Base-by-base conservation (phyloP, 768 basidiomycete species). In the Cystoderma amianthinum region DNA sequence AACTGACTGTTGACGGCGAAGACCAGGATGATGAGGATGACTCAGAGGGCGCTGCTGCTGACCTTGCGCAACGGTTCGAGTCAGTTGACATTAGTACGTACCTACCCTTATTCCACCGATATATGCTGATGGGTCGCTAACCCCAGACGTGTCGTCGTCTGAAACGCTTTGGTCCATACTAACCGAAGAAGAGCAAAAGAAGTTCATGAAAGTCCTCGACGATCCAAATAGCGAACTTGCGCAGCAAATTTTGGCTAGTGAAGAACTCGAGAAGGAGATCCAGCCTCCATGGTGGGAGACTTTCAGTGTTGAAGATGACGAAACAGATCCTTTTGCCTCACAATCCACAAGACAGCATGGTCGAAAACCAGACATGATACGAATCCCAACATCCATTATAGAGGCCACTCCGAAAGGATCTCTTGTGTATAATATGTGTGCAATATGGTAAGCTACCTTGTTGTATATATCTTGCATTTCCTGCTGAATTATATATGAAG, bases 211-310 rank as follows among this genome's bases (percentile, higher is more conserved):
- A 44, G 70, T 72, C 2, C 56, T 90, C 41, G 60, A 68, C 28
- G 71, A 89, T 48, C 83, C 88, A 0, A 61, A 64, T n/a, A 74
- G 80, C 52, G 73, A 72, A 36, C 58, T 82, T 12, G 76, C 78
- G 1, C 73, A 72, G 46, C 68, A 74, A 43, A 69, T 91, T 2
- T 57, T 90, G 16, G 59, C 74, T 20, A 78, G 75, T 45, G 65
- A 72, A 43, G 77, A 76, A 33, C 53, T 87, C 1, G 68, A 69
- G 20, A 58, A 61, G 3, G 69, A 67, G n/a, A 66, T 59, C 16
- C 60, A 60, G 3, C 60, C 65, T 3, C 88, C 89, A 4, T 93
- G 90, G 90, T 93, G 89, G 88, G 71, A 80, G 41, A 61, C 52
- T 15, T 47, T 52, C 21, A 23, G 18, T 15, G 17, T 47, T 18